Base-by-base conservation (phyloP, 164 flowering plant species). In the Akebia trifoliata region DNA sequence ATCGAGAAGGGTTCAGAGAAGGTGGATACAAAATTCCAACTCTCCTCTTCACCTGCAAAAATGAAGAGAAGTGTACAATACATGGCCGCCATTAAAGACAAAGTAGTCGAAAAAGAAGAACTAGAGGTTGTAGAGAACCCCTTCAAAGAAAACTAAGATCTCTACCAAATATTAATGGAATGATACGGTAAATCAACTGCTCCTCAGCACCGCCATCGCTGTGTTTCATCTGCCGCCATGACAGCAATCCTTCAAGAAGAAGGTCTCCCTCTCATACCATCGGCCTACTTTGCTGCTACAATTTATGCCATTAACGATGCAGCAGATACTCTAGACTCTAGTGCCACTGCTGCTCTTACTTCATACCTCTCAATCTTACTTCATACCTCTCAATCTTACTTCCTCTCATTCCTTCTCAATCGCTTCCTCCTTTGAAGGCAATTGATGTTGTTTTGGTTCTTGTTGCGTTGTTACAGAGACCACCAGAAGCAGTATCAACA, bases 111-210 rank as follows among this genome's bases (percentile, higher is more conserved):
- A 24, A 57, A 45, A 31, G 59, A 43, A n/a, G 57, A 49, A 4
- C 32, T 22, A 28, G 57, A 50, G 40, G 14, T 11, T 9, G 31
- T 38, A 12, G 53, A 46, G 12, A 25, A 22, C 3, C 8, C 38
- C 44, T 60, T 69, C 66, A 55, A 18, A 15, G 50, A 49, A 11
- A 58, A 48, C 40, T 34, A 72, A 29, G 98, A 92, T 71, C 59
- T 92, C 32, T 87, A 86, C 74, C 72, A 78, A 11, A 83, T 71
- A 46, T 74, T 92, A 49, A 72, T 85, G 66, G 68, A 65, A 57
- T 95, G 98, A 6, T 92, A 87, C 75, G 61, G 74, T 57, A 74
- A 78, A 34, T 93, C 98, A 54, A 60, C 86, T n/a, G 89, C 98
- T 18, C 61, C 81, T 4, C 98, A 89, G 55, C 98, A 93, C 79